Percentiles rank a stretch among this genome's conserved stretches.
phyloP scores from a whole-genome alignment of 2,329 filamentous ascomycete genomes.

The Escovopsis sp. region DNA sequence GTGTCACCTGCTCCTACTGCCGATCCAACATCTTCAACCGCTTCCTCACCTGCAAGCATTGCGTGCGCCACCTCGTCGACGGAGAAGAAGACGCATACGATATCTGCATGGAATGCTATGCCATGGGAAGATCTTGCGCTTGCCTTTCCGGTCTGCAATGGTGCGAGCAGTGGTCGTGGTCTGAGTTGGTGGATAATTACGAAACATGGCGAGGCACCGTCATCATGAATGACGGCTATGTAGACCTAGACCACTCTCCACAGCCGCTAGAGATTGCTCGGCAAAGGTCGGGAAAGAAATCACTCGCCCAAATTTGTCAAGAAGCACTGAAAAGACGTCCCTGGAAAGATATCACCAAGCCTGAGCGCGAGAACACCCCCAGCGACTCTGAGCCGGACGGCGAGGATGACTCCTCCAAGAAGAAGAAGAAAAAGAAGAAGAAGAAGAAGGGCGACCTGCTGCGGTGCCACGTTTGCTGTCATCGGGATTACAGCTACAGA shows the following conservation, averaged over 20 bases:
- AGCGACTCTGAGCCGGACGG: conserved; percentile 43
- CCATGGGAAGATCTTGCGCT: conserved; percentile 86
- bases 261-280: conserved; percentile 57
- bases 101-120: conserved; percentile 95
- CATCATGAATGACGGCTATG: conserved; percentile 54
- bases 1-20: conserved; percentile 91
- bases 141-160: conserved; percentile 77
- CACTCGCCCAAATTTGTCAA: conserved; percentile 85
- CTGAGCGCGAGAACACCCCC: conserved; percentile 31
- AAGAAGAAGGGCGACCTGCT: conserved; percentile 39
- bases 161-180: conserved; percentile 89
- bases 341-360: conserved; percentile 66
- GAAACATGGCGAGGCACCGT: conserved; percentile 72
- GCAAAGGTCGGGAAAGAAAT: conserved; percentile 54
- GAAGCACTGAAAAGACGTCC: conserved; percentile 68
- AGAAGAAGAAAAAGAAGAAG: conserved; percentile 36
- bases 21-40: conserved; percentile 94
- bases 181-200: conserved; percentile 60
- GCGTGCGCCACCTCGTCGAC: conserved; percentile 49
- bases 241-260: conserved; percentile 51
- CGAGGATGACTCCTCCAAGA: conserved; percentile 43
- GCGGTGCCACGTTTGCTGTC: conserved; percentile 70
- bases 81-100: conserved; percentile 80
- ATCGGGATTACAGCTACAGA: conserved; percentile 70
- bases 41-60: conserved; percentile 83